Percentiles rank a stretch among this genome's conserved stretches.
phyloP scores from a whole-genome alignment of 2,329 filamentous ascomycete genomes.

The Dryadomyces quercus-mongolicae region DNA sequence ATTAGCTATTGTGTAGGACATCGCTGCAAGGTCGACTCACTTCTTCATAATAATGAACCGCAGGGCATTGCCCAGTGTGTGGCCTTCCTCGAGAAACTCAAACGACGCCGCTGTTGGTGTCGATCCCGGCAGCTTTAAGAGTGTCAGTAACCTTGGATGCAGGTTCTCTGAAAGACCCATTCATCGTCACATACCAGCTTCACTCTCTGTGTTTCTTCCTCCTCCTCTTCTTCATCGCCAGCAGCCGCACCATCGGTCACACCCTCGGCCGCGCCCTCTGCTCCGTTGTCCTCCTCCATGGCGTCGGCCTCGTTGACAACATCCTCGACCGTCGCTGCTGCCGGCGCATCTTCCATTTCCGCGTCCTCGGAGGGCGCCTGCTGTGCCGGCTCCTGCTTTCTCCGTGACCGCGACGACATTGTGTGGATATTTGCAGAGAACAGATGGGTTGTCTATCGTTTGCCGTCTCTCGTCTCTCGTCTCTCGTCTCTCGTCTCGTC shows the following conservation, averaged over 20 bases:
- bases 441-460: too few relatives aligned
- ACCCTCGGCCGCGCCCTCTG: neutral
- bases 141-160: neutral
- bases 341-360: conserved; percentile 31
- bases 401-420: conserved; percentile 10
- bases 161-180: too few relatives aligned
- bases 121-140: conserved; percentile 67
- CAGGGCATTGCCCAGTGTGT: conserved; percentile 89
- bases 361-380: conserved; percentile 15
- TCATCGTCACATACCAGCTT: conserved; percentile 46
- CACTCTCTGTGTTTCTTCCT: conserved; percentile 42
- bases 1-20: neutral
- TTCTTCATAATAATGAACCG: conserved; percentile 98
- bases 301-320: conserved; percentile 9
- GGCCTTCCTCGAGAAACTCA: conserved; percentile 85
- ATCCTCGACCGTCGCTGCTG: conserved; percentile 14
- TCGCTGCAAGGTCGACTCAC: conserved; percentile 37
- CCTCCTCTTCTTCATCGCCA: conserved; percentile 31
- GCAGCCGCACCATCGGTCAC: conserved; percentile 16
- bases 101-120: conserved; percentile 86
- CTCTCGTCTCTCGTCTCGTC: too few relatives aligned
- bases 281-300: conserved; percentile 8
- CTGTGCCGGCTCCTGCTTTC: conserved; percentile 7
- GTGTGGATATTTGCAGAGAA: neutral
- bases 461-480: too few relatives aligned